Base-by-base conservation (phyloP, 225 moss, liverwort and hornwort genomes). In the Straminergon stramineum region DNA sequence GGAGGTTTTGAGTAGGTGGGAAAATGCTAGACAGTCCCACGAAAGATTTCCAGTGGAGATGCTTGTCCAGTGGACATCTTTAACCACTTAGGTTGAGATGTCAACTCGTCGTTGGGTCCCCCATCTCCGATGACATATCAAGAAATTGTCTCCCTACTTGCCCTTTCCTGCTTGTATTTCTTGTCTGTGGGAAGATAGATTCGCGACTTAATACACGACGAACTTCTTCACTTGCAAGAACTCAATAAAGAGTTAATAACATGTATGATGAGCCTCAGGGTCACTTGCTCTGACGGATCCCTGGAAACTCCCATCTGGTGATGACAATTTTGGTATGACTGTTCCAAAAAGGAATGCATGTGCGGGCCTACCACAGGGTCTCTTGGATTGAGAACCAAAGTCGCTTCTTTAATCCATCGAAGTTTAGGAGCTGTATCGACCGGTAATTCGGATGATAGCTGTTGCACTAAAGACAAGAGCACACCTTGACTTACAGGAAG, bases 401-500 rank as follows among this genome's bases (percentile, higher is more conserved):
- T 95, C 85, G 96, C 97, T 89, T 98, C 97, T 89, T 94, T 94
- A 39, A 98, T 98, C 98, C 98, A 98, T 81, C 91, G 93, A 86
- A 98, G 91, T 90, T 97, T 98, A 57, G 94, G 92, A 26, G 88
- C 94, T 18, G 95, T 98, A 85, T 97, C 95, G 68, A 92, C 93
- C 35, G 94, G 90, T 43, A 98, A 91, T 87, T 98, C 98, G 84
- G 94, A 97, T 60, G 96, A 96, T 55, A 98, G 92, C 85, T 97
- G 98, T 89, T 97, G 97, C 52, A 98, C 95, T 83, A 98, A 86
- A 31, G 96, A 96, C 66, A 98, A 75, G 66, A 98, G 94, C 56
- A 98, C 97, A 90, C 97, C 98, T 93, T 98, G 98, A 88, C 96
- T 98, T 70, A 98, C 84, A 26, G 96, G 98, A 81, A 93, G 91